These are phyloP conservation scores for Dispira simplex DNA, from an alignment of 192 early-diverging fungal genomes.

Conservation along the genomic window DNA sequence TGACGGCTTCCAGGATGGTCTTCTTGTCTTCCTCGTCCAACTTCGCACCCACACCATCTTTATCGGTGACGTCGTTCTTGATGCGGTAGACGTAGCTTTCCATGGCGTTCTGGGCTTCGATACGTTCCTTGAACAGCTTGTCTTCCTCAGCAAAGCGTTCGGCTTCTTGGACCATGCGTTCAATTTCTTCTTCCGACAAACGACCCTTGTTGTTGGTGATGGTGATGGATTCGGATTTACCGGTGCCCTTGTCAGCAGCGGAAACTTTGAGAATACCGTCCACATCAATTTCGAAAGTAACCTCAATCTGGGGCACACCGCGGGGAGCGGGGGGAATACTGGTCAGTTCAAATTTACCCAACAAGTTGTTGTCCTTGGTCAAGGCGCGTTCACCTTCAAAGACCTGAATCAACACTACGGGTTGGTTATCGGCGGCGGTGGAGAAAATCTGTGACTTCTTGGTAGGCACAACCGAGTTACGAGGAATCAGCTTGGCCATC, in stretches of 20 bases:
- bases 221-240: slow-evolving; percentile 90
- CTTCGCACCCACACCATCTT: slow-evolving; percentile 73
- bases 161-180: slow-evolving; percentile 93
- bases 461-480: slow-evolving; percentile 88
- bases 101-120: slow-evolving; percentile 78
- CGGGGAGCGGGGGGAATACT: slow-evolving; percentile 89
- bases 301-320: slow-evolving; percentile 95
- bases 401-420: slow-evolving; percentile 90
- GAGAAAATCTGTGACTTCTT: slow-evolving; percentile 99
- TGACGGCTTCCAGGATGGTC: slow-evolving; percentile 65
- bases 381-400: slow-evolving; percentile 92
- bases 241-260: slow-evolving; percentile 91
- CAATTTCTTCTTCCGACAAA: slow-evolving; percentile 87
- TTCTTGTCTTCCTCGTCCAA: slow-evolving; percentile 80
- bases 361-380: slow-evolving; percentile 97
- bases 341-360: slow-evolving; percentile 94
- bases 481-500: slow-evolving; percentile 89
- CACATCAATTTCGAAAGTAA: slow-evolving; percentile 89
- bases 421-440: slow-evolving; percentile 94
- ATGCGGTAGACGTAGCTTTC: slow-evolving; percentile 86
- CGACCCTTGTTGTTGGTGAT: slow-evolving; percentile 97
- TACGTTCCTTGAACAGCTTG: slow-evolving; percentile 58
- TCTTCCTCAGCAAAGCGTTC: slow-evolving; percentile 91
- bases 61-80: slow-evolving; percentile 79
- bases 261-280: slow-evolving; percentile 90